Percentiles rank a stretch among this genome's conserved stretches.
Conservation (phyloP, 345 rosid genomes). For the Murraya koenigii region DNA sequence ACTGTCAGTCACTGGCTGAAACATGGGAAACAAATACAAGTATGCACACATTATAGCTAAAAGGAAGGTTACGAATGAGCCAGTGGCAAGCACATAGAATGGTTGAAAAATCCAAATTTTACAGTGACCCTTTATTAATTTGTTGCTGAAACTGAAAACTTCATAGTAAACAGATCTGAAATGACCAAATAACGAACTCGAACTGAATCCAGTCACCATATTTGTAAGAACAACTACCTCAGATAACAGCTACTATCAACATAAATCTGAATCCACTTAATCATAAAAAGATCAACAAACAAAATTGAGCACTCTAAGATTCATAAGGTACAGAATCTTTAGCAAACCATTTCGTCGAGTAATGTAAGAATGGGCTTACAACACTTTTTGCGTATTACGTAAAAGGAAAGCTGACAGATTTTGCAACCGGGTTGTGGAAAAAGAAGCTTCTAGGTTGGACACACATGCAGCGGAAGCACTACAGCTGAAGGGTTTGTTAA, state of each 20-base stretch:
- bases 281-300: slow-evolving; percentile 7
- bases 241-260: background rate
- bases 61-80: slow-evolving; percentile 41
- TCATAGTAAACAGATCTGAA: slow-evolving; percentile 23
- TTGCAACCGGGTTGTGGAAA: slow-evolving; percentile 6
- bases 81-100: slow-evolving; percentile 34
- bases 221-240: background rate
- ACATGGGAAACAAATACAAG: slow-evolving; percentile 37
- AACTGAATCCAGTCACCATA: slow-evolving; percentile 24
- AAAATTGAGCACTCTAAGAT: background rate
- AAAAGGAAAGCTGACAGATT: slow-evolving; percentile 12
- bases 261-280: background rate
- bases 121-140: slow-evolving; percentile 26
- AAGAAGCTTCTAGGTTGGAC: background rate
- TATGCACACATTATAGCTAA: slow-evolving; percentile 41
- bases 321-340: background rate
- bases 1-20: slow-evolving; percentile 28
- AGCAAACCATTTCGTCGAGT: slow-evolving; percentile 5
- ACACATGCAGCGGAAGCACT: slow-evolving; percentile 1
- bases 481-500: slow-evolving; percentile 8
- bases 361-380: background rate
- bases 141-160: slow-evolving; percentile 31
- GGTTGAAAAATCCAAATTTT: slow-evolving; percentile 40
- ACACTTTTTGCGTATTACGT: background rate
- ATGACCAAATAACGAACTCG: slow-evolving; percentile 22